A percentile compares a stretch with the other conserved stretches of the same genome.
These are phyloP conservation scores for Prosopis cineraria DNA, from an alignment of 306 rosid species.

Conservation along the genomic window DNA sequence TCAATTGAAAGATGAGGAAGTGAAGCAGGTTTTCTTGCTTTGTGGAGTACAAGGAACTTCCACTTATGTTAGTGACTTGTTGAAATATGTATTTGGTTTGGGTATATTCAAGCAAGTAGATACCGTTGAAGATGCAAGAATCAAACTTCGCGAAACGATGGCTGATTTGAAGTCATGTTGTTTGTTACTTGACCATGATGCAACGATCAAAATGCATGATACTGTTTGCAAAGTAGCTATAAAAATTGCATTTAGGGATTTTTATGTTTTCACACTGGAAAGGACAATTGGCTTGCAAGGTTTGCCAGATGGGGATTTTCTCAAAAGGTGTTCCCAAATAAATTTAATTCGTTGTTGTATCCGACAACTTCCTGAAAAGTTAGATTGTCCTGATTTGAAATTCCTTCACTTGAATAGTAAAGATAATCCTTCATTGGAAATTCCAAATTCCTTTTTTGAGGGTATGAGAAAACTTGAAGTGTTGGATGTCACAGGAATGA, in stretches of 20 bases:
- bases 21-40: background rate
- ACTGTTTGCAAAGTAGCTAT: background rate
- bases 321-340: background rate
- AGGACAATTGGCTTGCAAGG: background rate
- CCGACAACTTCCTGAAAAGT: background rate
- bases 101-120: background rate
- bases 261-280: background rate
- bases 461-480: background rate
- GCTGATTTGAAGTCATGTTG: background rate
- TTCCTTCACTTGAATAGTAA: fast-evolving
- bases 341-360: fast-evolving
- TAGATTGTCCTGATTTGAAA: background rate
- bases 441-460: background rate
- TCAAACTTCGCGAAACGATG: background rate
- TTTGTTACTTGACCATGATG: background rate
- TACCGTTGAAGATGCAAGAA: background rate
- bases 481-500: background rate
- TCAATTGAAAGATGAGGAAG: background rate
- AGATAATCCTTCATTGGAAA: background rate
- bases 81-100: background rate
- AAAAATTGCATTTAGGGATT: background rate
- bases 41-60: background rate
- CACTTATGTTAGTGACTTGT: background rate
- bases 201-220: background rate
- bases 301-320: background rate